Evolutionary conservation across 2,329 filamentous ascomycete genomes (phyloP), one percentile per base, ranked within the genome.

Genomic region (Periconia digitata): DNA sequence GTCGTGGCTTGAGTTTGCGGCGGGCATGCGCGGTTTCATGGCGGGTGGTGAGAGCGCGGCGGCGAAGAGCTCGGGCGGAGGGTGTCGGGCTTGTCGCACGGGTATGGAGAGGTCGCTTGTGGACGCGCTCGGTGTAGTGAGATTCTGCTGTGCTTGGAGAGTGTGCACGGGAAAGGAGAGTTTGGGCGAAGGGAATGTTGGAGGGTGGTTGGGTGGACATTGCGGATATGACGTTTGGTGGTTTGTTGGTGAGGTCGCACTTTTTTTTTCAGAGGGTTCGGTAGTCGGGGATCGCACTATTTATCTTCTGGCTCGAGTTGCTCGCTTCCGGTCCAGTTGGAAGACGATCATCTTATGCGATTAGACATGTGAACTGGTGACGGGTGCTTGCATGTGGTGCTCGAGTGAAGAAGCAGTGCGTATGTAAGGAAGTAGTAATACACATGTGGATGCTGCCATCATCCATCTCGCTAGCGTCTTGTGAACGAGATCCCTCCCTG

Each of bases 101-200:
- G 3, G 96, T 83, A 62, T 87, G 84, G 47, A 96, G 84, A 0
- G 90, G 86, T 40, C 90, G 90, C 66, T 90, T 85, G 61, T 90
- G 84, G 68, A 96, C 84, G 72, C 91, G 91, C 55, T 95, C 89
- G 53, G 80, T 79, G 77, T 87, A 92, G 71, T 96, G 89, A 45
- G 84, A 80, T 27, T 77, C 75, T 46, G 85, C 83, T 48, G 82
- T 85, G 55, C 87, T 80, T 21, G 90, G 86, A 2, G 89, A 86
- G 73, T 96, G 90, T 8, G 90, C 90, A 61, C 89, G 85, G 6
- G 80, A 73, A 44, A 97, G 85, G 43, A 96, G 84, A 7, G 55
- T 84, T 79, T 67, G 62, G 6, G 61, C 55, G 40, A 67, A 61
- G 18, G 62, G 62, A 6, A 46, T 46, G 24, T 10, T 32, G 8